phyloP scores from a whole-genome alignment of 106 monocot genomes.

The Dendrobium chrysotoxum region DNA sequence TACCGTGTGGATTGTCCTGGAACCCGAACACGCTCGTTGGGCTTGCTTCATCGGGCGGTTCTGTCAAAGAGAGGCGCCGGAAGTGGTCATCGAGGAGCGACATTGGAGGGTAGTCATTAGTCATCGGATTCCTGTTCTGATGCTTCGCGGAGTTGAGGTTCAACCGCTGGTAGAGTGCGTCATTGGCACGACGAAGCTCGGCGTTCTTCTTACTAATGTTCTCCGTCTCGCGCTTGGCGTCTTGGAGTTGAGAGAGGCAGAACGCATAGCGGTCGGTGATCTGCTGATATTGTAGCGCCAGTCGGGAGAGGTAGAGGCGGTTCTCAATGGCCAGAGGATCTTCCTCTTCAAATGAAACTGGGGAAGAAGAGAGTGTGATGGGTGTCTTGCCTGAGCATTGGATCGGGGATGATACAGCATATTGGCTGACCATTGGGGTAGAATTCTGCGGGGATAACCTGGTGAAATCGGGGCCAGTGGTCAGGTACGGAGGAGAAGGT shows the following conservation, averaged over 20 bases:
- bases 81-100: slow-evolving; percentile 35
- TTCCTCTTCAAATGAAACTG: slow-evolving; percentile 28
- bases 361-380: slow-evolving; percentile 25
- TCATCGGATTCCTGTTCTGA: background rate
- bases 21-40: slow-evolving; percentile 48
- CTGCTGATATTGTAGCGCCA: slow-evolving; percentile 64
- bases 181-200: slow-evolving; percentile 57
- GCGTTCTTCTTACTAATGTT: slow-evolving; percentile 62
- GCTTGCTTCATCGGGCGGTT: slow-evolving; percentile 17
- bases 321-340: slow-evolving; percentile 20
- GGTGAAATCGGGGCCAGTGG: slow-evolving; percentile 19
- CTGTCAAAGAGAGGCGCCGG: slow-evolving; percentile 27
- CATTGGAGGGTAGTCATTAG: slow-evolving; percentile 1
- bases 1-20: slow-evolving; percentile 3
- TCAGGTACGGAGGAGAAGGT: slow-evolving; percentile 10
- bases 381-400: slow-evolving; percentile 10
- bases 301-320: slow-evolving; percentile 46
- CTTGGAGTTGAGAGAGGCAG: slow-evolving; percentile 71
- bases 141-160: slow-evolving; percentile 13
- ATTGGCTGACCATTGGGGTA: background rate
- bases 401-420: background rate
- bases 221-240: slow-evolving; percentile 47
- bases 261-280: slow-evolving; percentile 50
- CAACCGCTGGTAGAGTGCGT: slow-evolving; percentile 46
- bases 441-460: slow-evolving; percentile 26